These are phyloP conservation scores for Exobasidium cylindrosporum DNA, from an alignment of 1,284 basidiomycete species.

Conservation along the genomic window DNA sequence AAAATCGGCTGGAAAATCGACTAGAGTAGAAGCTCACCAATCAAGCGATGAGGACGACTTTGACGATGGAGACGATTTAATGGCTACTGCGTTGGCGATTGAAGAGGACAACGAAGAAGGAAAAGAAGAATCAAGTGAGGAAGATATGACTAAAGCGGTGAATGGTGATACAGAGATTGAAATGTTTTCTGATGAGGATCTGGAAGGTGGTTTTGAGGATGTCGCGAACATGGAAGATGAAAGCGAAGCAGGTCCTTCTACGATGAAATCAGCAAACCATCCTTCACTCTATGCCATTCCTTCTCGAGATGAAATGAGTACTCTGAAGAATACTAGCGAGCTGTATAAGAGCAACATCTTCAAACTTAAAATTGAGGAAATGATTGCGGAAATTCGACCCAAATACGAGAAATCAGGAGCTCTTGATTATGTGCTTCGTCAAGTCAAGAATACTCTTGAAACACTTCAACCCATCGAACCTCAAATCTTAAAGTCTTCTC, in stretches of 20 bases:
- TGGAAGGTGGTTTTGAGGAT: slow-evolving; percentile 50
- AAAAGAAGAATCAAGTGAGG: slow-evolving; percentile 31
- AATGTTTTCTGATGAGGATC: slow-evolving; percentile 15
- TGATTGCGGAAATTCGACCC: slow-evolving; percentile 44
- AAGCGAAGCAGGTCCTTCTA: slow-evolving; percentile 19
- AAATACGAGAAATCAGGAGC: slow-evolving; percentile 31
- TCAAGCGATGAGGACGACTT: slow-evolving; percentile 45
- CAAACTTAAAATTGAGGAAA: slow-evolving; percentile 62
- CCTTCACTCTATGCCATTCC: slow-evolving; percentile 59
- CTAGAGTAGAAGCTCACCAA: slow-evolving; percentile 18
- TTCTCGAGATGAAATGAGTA: slow-evolving; percentile 67
- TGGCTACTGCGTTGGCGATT: slow-evolving; percentile 35
- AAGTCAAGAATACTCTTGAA: slow-evolving; percentile 39
- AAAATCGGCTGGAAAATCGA: slow-evolving; percentile 8
- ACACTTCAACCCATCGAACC: slow-evolving; percentile 27
- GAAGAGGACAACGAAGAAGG: slow-evolving; percentile 35
- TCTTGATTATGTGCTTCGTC: slow-evolving; percentile 44
- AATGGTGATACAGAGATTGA: slow-evolving; percentile 19
- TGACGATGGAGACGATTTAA: slow-evolving; percentile 43
- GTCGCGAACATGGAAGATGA: slow-evolving; percentile 34
- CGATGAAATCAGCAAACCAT: slow-evolving; percentile 39
- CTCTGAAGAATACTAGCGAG: slow-evolving; percentile 72
- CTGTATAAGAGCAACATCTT: slow-evolving; percentile 79
- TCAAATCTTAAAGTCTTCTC: slow-evolving; percentile 27
- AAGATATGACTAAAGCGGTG: slow-evolving; percentile 28